Evolutionary conservation across 2,329 filamentous ascomycete species (phyloP), one percentile per base, ranked within the genome.

Genomic region (Fusarium longipes): DNA sequence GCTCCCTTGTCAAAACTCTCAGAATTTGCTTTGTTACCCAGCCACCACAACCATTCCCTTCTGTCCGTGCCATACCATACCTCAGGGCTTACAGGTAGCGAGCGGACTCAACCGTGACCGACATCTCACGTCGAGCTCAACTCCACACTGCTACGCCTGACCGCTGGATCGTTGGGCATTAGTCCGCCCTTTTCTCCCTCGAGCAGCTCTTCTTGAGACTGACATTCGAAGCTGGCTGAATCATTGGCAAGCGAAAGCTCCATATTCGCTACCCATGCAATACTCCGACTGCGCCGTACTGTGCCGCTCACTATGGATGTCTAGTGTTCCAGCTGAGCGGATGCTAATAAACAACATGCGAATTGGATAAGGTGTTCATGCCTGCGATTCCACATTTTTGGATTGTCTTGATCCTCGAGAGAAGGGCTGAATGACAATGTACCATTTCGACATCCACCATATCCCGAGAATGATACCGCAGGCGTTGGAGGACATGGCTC

Each of bases 291-390:
- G 30, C 56, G 55, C 50, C 54, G 44, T 48, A 48, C 53, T 42
- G 59, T 63, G 58, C 57, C 59, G 57, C 58, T 43, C 33, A 42
- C 25, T 63, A 51, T 63, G 60, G 68, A 60, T 53, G 45, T 35
- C 40, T 44, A 27, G 32, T 63, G 63, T 70, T 60, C 70, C 70
- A 70, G 70, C 58, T 70, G 63, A 52, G 59, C 54, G 57, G 61
- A 62, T 57, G 68, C 45, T 58, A 61, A 68, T 71, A 73, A 65
- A 66, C 61, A 72, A 73, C 71, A 63, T 57, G 42, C 33, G 49
- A 56, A 61, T 48, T 57, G 63, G 30, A 33, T 17, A 51, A 17
- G 36, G 6, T 36, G 15, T 63, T 32, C 56, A 40, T 30, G 48
- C 54, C 29, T 27, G 43, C 40, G 44, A 50, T 66, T 39, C 52